Evolutionary conservation across 202 grass and related monocot genomes (phyloP).

Genomic region (Carex arenaria): DNA sequence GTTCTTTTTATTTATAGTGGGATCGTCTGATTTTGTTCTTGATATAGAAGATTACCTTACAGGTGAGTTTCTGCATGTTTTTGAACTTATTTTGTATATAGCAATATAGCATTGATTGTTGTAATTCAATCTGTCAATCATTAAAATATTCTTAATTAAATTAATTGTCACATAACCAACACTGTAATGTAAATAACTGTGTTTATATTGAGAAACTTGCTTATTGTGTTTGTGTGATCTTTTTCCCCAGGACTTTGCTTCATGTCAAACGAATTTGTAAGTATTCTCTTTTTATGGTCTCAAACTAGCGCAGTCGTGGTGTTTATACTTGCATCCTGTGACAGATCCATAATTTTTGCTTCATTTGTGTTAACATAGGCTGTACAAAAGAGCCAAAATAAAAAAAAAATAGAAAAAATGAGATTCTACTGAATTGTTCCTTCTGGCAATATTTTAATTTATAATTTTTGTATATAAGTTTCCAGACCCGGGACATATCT

Average conservation of each 20-base stretch:
- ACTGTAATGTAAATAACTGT: background rate
- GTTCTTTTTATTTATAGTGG: constrained; percentile 50
- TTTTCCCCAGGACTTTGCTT: constrained; percentile 19
- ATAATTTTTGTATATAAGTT: background rate
- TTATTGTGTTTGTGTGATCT: background rate
- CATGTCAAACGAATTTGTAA: constrained; percentile 30
- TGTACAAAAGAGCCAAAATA: background rate
- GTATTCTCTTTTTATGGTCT: background rate
- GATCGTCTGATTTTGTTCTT: constrained; percentile 67
- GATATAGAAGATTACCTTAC: constrained; percentile 94
- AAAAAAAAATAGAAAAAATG: background rate
- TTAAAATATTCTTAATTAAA: background rate
- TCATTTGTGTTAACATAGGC: background rate
- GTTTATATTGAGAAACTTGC: constrained; percentile 8
- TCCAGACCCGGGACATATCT: background rate
- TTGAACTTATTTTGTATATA: background rate
- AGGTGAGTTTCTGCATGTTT: constrained; percentile 32
- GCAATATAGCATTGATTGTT: constrained; percentile 3
- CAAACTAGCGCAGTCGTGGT: background rate
- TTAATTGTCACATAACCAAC: background rate
- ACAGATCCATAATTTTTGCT: background rate
- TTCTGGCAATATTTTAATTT: background rate
- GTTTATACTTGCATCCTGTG: background rate
- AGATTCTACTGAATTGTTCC: background rate
- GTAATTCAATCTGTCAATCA: background rate